Conservation (phyloP, 148 eudicot genomes). For the Dianthus caryophyllus region DNA sequence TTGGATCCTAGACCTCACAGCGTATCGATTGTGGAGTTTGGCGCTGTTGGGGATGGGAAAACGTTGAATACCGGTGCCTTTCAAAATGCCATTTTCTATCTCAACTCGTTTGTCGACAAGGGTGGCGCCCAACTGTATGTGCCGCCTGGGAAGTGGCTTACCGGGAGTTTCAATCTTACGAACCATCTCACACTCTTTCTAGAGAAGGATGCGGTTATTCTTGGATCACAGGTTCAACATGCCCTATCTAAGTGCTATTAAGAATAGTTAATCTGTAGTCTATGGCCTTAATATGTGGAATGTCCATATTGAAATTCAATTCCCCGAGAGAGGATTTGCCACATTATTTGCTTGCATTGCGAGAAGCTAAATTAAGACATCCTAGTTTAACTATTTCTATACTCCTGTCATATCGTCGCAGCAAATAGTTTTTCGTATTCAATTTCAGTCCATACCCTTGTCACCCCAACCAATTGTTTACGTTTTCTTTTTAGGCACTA, state of each 20-base stretch:
- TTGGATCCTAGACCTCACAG: constrained; percentile 59
- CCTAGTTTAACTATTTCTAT: neutral
- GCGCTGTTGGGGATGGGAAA: constrained; percentile 61
- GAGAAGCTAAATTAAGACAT: neutral
- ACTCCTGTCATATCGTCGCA: too few species aligned
- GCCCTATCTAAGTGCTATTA: neutral
- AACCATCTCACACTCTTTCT: constrained; percentile 63
- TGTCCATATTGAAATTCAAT: neutral
- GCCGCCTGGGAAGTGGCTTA: constrained; percentile 56
- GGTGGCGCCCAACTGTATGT: constrained; percentile 63
- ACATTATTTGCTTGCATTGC: neutral
- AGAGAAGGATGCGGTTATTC: constrained; percentile 49
- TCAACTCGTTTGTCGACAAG: constrained; percentile 56
- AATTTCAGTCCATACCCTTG: too few species aligned
- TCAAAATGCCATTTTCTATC: constrained; percentile 61
- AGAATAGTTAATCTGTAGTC: neutral
- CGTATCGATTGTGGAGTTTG: constrained; percentile 59
- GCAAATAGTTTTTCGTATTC: too few species aligned
- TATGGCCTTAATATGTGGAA: neutral
- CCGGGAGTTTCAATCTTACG: constrained; percentile 55
- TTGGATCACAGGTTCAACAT: constrained; percentile 54
- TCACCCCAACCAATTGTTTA: too few species aligned
- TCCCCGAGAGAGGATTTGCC: neutral
- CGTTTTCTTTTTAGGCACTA: too few species aligned
- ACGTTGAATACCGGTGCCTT: constrained; percentile 56